Conservation (phyloP, 176 grass and related monocot genomes). For the Oropetium thomaeum region DNA sequence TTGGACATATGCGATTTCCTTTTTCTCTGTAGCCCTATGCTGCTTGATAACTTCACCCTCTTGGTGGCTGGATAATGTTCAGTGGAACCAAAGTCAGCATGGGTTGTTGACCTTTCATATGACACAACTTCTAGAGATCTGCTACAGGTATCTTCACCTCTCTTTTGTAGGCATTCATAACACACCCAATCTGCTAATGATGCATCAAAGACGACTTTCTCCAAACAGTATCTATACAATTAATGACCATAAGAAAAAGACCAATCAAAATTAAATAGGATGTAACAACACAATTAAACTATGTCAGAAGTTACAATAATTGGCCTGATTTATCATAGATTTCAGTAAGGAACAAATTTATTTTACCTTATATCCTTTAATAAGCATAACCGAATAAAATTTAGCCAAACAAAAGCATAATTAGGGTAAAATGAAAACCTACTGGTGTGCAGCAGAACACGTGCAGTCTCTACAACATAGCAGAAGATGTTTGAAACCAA, state of each 20-base stretch:
- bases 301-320: not conserved
- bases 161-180: slow-evolving; percentile 27
- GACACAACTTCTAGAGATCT: slow-evolving; percentile 23
- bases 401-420: not conserved
- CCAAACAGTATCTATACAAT: slow-evolving; percentile 44
- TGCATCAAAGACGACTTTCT: slow-evolving; percentile 28
- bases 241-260: slow-evolving; percentile 10
- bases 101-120: not conserved
- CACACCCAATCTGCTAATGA: slow-evolving; percentile 27
- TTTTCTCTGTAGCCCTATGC: not conserved
- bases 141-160: not conserved
- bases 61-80: slow-evolving; percentile 16
- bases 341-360: not conserved
- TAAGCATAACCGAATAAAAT: not conserved
- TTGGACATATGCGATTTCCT: not conserved
- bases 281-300: not conserved
- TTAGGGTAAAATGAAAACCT: slow-evolving; percentile 23
- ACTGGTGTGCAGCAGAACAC: slow-evolving; percentile 23
- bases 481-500: slow-evolving; percentile 33
- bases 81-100: not conserved
- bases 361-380: not conserved
- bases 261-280: not conserved
- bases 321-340: not conserved
- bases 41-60: slow-evolving; percentile 4
- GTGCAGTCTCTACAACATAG: slow-evolving; percentile 35